Base-by-base conservation (phyloP, 2,329 filamentous ascomycete species). In the Fusarium neocosmosporiellum region DNA sequence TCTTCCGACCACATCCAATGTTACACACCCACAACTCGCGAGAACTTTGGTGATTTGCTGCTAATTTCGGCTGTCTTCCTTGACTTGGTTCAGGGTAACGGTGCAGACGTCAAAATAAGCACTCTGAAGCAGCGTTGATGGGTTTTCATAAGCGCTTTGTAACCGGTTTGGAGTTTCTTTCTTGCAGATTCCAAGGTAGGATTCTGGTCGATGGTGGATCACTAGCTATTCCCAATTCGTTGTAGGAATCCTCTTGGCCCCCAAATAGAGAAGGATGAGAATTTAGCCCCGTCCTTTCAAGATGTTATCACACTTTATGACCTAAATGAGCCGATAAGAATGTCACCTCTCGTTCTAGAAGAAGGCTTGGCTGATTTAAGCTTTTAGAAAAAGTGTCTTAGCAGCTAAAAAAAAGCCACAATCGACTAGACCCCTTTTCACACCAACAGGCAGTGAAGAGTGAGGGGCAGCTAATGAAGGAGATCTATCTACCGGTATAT, bases 1-100 rank as follows among this genome's bases (percentile, higher is more conserved):
- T n/a, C n/a, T n/a, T n/a, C n/a, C n/a, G n/a, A n/a, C n/a, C n/a
- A n/a, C n/a, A n/a, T n/a, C n/a, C n/a, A n/a, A n/a, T n/a, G n/a
- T n/a, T n/a, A n/a, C n/a, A n/a, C n/a, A n/a, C n/a, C n/a, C n/a
- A n/a, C n/a, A n/a, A n/a, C n/a, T n/a, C n/a, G n/a, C n/a, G n/a
- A n/a, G n/a, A n/a, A n/a, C n/a, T n/a, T n/a, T 27, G 22, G n/a
- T 57, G 54, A 57, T 57, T 57, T 57, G 54, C 54, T 39, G 18
- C 34, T 27, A 29, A 57, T 37, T n/a, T 57, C 54, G 33, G 54
- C 16, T 7, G 33, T 57, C 16, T 13, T n/a, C 10, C 33, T 57
- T 20, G 34, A 57, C 34, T 36, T n/a, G 54, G 54, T 27, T 9
- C 22, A 57, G 54, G 54, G 31, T 36, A 55, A 36, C 31, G 31